Percentiles rank a stretch among this genome's conserved stretches.
Evolutionary conservation across 1,284 basidiomycete genomes (phyloP).

Genomic region (Erythrobasidium hasegawianum): DNA sequence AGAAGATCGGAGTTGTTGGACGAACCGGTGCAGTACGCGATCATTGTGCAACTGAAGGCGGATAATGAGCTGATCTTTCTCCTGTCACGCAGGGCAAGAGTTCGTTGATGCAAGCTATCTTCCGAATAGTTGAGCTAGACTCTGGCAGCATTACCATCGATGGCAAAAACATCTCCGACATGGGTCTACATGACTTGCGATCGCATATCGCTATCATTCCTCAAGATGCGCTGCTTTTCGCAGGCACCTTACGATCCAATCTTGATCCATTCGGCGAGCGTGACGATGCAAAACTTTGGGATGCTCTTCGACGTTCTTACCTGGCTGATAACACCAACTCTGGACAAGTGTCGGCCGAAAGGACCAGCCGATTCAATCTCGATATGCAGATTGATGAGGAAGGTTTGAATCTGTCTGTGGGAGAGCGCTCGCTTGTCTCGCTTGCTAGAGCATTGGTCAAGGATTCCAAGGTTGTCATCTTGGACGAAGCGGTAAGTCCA

Average conservation of each 20-base stretch:
- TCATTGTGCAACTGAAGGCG: too few species aligned
- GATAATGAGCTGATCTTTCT: too few species aligned
- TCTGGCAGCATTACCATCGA: constrained; percentile 46
- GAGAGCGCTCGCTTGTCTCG: constrained; percentile 71
- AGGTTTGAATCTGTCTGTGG: constrained; percentile 67
- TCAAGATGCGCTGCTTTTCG: constrained; percentile 69
- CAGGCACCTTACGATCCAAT: constrained; percentile 63
- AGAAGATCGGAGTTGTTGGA: constrained; percentile 58
- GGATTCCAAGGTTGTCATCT: constrained; percentile 67
- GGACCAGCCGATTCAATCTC: constrained; percentile 60
- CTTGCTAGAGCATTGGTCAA: constrained; percentile 76
- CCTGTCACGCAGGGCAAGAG: constrained; percentile 61
- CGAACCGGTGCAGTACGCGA: constrained; percentile 46
- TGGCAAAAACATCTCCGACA: constrained; percentile 53
- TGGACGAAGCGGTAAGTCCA: constrained; percentile 74
- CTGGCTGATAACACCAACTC: constrained; percentile 39
- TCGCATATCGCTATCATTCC: constrained; percentile 64
- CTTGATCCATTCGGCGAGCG: constrained; percentile 69
- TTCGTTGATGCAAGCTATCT: constrained; percentile 65
- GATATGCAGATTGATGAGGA: constrained; percentile 80
- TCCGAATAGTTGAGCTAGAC: constrained; percentile 50
- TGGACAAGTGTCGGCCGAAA: constrained; percentile 24
- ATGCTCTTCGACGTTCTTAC: constrained; percentile 45
- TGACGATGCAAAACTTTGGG: constrained; percentile 47
- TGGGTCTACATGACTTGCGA: constrained; percentile 54